These are phyloP conservation scores for Chaetomium tenue DNA, from an alignment of 495 filamentous ascomycete genomes.

Conservation along the genomic window DNA sequence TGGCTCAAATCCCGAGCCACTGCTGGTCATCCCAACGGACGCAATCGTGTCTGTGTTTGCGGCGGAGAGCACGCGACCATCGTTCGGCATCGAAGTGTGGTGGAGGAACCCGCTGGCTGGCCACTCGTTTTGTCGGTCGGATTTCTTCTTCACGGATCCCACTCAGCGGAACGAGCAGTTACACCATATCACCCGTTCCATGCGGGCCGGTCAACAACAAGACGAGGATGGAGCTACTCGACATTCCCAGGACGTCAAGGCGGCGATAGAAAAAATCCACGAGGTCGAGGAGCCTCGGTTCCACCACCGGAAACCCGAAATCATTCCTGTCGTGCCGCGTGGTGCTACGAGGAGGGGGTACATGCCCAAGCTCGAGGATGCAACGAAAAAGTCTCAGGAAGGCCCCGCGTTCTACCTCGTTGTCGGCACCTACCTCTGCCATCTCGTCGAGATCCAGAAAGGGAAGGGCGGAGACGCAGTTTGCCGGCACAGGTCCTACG, in stretches of 20 bases:
- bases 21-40: slow-evolving; percentile 58
- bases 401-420: slow-evolving; percentile 82
- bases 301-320: slow-evolving; percentile 65
- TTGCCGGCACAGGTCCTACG: slow-evolving; percentile 53
- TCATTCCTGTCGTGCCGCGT: slow-evolving; percentile 83
- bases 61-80: slow-evolving; percentile 74
- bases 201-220: slow-evolving; percentile 40
- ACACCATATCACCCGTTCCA: slow-evolving; percentile 62
- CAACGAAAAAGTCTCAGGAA: slow-evolving; percentile 63
- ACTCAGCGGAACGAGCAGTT: slow-evolving; percentile 76
- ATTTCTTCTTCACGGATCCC: slow-evolving; percentile 69
- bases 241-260: slow-evolving; percentile 59
- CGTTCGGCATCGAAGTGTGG: slow-evolving; percentile 81
- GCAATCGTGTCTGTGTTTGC: slow-evolving; percentile 75
- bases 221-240: slow-evolving; percentile 48
- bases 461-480: slow-evolving; percentile 51
- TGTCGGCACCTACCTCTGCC: slow-evolving; percentile 77
- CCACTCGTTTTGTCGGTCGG: slow-evolving; percentile 48
- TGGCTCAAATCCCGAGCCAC: slow-evolving; percentile 29
- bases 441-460: slow-evolving; percentile 65
- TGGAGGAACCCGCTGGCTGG: slow-evolving; percentile 60
- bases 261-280: slow-evolving; percentile 64
- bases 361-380: slow-evolving; percentile 49
- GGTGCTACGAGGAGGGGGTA: slow-evolving; percentile 47
- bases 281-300: slow-evolving; percentile 67